phyloP scores from a whole-genome alignment of 2,329 filamentous ascomycete genomes.

The Fusarium sp. region DNA sequence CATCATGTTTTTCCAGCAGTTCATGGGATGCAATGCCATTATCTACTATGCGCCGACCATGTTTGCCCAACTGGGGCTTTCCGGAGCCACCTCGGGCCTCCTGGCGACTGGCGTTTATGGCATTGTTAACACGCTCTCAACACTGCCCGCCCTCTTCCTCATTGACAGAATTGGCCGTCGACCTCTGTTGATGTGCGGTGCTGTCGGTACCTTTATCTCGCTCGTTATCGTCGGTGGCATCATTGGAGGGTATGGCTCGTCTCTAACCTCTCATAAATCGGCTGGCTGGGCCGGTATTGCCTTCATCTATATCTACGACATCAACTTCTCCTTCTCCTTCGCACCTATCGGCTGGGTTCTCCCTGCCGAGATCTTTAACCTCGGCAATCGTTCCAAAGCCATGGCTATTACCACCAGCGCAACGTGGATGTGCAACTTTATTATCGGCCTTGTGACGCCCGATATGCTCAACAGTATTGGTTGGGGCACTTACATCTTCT shows the following conservation, averaged over 20 bases:
- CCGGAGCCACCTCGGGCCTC: constrained; percentile 56
- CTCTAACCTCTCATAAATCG: constrained; percentile 50
- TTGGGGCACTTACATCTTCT: constrained; percentile 70
- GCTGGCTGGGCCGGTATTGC: constrained; percentile 69
- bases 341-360: constrained; percentile 75
- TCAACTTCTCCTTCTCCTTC: constrained; percentile 72
- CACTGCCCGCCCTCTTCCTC: constrained; percentile 57
- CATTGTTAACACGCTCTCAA: constrained; percentile 63
- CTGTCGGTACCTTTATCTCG: constrained; percentile 71
- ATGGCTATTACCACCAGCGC: constrained; percentile 67
- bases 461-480: constrained; percentile 64
- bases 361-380: constrained; percentile 70
- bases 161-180: constrained; percentile 69
- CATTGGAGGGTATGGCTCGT: constrained; percentile 57
- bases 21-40: constrained; percentile 53
- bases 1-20: constrained; percentile 67
- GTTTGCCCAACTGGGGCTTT: constrained; percentile 50
- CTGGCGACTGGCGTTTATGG: constrained; percentile 69
- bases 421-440: constrained; percentile 53
- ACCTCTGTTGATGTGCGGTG: constrained; percentile 71
- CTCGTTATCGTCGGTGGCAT: constrained; percentile 63
- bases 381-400: constrained; percentile 68
- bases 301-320: constrained; percentile 72
- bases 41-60: constrained; percentile 67
- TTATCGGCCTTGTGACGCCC: constrained; percentile 51